A percentile compares a stretch with the other conserved stretches of the same genome.
phyloP scores from a whole-genome alignment of 2,329 filamentous ascomycete species.

The Phyllosticta ampelicida region DNA sequence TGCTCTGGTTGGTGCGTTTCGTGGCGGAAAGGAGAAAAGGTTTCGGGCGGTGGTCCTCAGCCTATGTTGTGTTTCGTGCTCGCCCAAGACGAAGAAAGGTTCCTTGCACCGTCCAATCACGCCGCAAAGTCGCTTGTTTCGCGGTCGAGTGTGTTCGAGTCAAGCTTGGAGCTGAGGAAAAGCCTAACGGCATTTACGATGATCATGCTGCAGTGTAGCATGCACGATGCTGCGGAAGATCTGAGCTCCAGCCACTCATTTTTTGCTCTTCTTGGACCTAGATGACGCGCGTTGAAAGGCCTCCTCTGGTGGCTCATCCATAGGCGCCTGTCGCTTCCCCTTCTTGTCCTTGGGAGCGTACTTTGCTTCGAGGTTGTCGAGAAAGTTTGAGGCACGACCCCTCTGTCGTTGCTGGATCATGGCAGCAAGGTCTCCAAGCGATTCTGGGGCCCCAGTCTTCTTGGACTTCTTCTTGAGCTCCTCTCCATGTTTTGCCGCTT shows the following conservation, averaged over 20 bases:
- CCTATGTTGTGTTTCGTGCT: background rate
- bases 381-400: constrained; percentile 24
- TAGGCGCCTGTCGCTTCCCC: constrained; percentile 32
- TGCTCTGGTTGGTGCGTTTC: background rate
- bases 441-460: constrained; percentile 25
- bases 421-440: constrained; percentile 21
- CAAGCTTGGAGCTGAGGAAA: background rate
- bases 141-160: background rate
- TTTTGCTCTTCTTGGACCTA: constrained; percentile 18
- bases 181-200: background rate
- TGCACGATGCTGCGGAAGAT: background rate
- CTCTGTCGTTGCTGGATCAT: constrained; percentile 27
- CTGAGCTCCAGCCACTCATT: background rate
- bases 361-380: constrained; percentile 24
- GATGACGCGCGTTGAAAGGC: constrained; percentile 36
- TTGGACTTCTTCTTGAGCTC: constrained; percentile 49
- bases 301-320: constrained; percentile 53
- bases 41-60: background rate
- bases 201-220: background rate
- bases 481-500: constrained; percentile 50
- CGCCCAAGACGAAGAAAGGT: background rate
- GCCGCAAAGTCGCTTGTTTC: background rate
- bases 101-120: background rate
- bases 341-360: constrained; percentile 28
- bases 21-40: background rate